Base-by-base conservation (phyloP, 2,329 filamentous ascomycete species). In the Epichloe festucae region DNA sequence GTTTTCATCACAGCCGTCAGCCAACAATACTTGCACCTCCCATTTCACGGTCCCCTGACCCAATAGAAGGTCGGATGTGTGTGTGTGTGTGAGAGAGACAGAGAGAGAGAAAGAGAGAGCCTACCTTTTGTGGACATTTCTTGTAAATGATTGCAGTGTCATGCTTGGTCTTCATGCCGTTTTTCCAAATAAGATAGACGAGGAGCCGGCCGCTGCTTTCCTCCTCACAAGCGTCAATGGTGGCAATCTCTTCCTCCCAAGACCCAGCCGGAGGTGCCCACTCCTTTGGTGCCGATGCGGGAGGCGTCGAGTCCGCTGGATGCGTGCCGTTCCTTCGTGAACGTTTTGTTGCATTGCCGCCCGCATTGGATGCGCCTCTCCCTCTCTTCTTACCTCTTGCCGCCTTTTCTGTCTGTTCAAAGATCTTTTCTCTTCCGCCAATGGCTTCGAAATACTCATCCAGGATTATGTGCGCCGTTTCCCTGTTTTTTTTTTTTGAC, bases 191-290 rank as follows among this genome's bases (percentile, higher is more conserved):
- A 35, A 90, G 68, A 58, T 84, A 88, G 1, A 85, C 85, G 34
- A 81, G 74, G 14, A 87, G 71, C 53, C 74, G 76, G 17, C 75
- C 77, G 4, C 70, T 71, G 27, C 76, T 71, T 48, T 77, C 75
- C 57, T 88, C 82, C 59, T 88, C 79, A 52, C 85, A 84, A 0
- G 84, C 85, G 57, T 89, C 85, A 35, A 93, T 82, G 1, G 73
- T 72, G 19, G 77, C 73, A 23, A 91, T 79, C 3, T 86, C 74
- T 11, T 88, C 79, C 57, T 93, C 87, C 87, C 87, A 93, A 35
- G 76, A 82, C 7, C 87, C 87, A 2, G 76, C 73, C 0, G 87
- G 87, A 2, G 84, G 83, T 52, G 76, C 77, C 78, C 84, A 89
- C 50, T 67, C 67, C 51, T 68, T 70, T 2, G 47, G 27, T n/a